Conservation (phyloP, 306 rosid species). For the Sicyos baderoa region DNA sequence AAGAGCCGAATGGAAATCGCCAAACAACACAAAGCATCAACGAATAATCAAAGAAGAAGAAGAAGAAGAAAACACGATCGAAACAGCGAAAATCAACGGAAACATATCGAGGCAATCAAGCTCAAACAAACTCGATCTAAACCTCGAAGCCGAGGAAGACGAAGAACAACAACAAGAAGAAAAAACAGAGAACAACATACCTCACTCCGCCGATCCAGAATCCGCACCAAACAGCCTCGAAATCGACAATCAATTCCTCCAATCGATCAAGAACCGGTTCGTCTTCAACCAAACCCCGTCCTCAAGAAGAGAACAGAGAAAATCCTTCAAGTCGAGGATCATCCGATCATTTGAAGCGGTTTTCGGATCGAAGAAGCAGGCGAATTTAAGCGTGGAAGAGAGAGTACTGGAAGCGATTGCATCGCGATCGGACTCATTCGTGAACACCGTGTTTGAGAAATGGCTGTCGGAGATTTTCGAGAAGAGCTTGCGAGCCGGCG, state of each 20-base stretch:
- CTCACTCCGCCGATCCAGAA: conserved; percentile 46
- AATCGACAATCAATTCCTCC: conserved; percentile 40
- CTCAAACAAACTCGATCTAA: conserved; percentile 73
- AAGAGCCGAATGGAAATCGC: conserved; percentile 52
- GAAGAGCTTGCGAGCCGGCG: conserved; percentile 52
- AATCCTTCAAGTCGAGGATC: conserved; percentile 44
- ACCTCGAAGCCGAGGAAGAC: conserved; percentile 49
- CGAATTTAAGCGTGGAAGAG: conserved; percentile 59
- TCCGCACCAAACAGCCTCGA: conserved; percentile 22
- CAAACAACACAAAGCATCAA: conserved; percentile 38
- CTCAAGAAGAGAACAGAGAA: conserved; percentile 37
- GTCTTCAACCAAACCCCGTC: conserved; percentile 44
- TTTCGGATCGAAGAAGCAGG: conserved; percentile 31
- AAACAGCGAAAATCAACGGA: conserved; percentile 28
- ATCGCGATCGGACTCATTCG: conserved; percentile 49
- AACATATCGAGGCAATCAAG: conserved; percentile 57
- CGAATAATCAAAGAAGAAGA: conserved; percentile 40
- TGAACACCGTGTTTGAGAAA: conserved; percentile 72
- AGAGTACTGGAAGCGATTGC: conserved; percentile 59
- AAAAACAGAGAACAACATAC: conserved; percentile 37
- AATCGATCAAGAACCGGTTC: conserved; percentile 39
- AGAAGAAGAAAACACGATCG: conserved; percentile 31
- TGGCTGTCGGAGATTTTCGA: conserved; percentile 80
- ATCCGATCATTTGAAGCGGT: conserved; percentile 46
- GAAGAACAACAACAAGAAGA: conserved; percentile 27